Evolutionary conservation across 805 yeast genomes (phyloP), one percentile per base, ranked within the genome.

Genomic region (Ogataea corticis): DNA sequence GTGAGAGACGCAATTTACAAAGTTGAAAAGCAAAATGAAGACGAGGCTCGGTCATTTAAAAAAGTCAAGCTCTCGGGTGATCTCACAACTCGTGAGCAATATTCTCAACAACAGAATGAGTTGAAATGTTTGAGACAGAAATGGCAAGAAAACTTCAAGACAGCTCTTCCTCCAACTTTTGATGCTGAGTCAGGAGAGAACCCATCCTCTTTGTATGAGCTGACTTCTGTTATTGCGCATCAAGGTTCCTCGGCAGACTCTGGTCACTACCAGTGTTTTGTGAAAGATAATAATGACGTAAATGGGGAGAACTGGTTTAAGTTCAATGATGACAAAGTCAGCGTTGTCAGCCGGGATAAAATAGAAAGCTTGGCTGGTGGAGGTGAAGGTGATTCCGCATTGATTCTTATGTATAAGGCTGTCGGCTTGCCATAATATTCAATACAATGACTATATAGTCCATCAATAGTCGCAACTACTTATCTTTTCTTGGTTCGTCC

Each of bases 351-450:
- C 50, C 85, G 81, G 60, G 94, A 90, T 41, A 88, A 80, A 61
- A 82, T 94, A 49, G 96, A 90, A 65, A 67, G 77, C 45, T 75
- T 94, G 54, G 87, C 97, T 4, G 99, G 99, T 35, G 99, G 99
- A 46, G 97, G 98, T 46, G 99, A 95, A 70, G 82, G 96, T 56
- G 99, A 94, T 67, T 83, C 94, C 59, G 99, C 99, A 2, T 77
- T 94, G 65, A 83, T 94, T 45, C 75, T 92, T 55, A 69, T 94
- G 44, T 94, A 94, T 72, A 85, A 84, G 62, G 95, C 89, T 6
- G 79, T 85, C 52, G 96, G 92, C 15, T 69, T 85, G 54, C 75
- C 68, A 37, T 59, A 48, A 45, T 17, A 23, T 18, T 5, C 35
- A 15, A 15, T 7, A 15, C 18, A 31, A 31, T 13, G 14, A 14